Evolutionary conservation across 352 stramenopile genomes (phyloP).

Genomic region (Ophiocytium majus): DNA sequence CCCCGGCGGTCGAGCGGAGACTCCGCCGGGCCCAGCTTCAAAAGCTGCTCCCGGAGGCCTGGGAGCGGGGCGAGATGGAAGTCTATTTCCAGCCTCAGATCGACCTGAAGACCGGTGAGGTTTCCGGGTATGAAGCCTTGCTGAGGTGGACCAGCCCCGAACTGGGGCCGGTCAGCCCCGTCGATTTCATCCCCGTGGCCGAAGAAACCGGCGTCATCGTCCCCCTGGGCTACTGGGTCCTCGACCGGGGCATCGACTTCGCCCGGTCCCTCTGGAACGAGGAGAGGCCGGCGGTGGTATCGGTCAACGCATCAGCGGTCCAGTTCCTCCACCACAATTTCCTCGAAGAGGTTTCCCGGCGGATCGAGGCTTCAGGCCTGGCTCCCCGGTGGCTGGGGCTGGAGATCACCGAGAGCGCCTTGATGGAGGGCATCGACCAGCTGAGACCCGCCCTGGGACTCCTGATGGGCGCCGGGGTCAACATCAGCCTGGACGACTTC

Average conservation of each 20-base stretch:
- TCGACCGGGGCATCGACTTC: too few species aligned
- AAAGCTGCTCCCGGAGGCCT: neutral
- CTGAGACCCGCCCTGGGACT: neutral
- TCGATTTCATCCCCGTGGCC: neutral
- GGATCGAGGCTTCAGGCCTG: neutral
- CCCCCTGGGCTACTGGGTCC: neutral
- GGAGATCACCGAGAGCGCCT: neutral
- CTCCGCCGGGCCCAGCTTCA: neutral
- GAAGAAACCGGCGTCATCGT: constrained; percentile 6
- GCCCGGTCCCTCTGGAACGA: too few species aligned
- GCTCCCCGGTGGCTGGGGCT: neutral
- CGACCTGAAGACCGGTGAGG: neutral
- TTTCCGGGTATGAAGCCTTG: neutral
- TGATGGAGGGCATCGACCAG: neutral
- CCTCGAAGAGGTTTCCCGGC: neutral
- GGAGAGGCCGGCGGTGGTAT: too few species aligned
- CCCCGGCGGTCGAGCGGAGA: neutral
- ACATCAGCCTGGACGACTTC: constrained; percentile 3
- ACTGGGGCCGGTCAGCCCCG: neutral
- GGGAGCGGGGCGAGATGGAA: neutral
- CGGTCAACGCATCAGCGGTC: neutral
- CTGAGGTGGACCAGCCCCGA: neutral
- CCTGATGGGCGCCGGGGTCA: neutral
- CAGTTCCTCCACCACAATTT: neutral
- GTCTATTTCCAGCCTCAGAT: neutral